Conservation (phyloP, 768 basidiomycete species). For the Lactarius hatsudake region DNA sequence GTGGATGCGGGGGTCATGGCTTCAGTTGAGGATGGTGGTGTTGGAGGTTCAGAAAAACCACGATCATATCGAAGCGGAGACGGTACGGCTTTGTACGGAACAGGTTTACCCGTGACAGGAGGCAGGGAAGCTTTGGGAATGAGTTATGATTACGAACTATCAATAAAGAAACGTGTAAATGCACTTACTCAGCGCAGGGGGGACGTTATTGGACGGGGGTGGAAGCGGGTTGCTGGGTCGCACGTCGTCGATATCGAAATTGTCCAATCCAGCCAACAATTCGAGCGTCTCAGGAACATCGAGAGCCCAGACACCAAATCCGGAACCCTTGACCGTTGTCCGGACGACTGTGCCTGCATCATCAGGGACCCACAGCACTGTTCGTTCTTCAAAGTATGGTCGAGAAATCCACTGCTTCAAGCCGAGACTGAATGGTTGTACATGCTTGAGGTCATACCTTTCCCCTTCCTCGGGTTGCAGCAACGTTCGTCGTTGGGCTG, state of each 20-base stretch:
- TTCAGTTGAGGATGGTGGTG: constrained; percentile 17
- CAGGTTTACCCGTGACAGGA: constrained; percentile 16
- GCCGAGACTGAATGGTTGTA: constrained; percentile 32
- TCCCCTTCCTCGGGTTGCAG: constrained; percentile 33
- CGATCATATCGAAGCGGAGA: constrained; percentile 50
- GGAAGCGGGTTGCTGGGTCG: constrained; percentile 1
- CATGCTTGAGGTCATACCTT: constrained; percentile 33
- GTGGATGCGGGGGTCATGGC: constrained; percentile 9
- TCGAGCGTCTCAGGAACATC: constrained; percentile 26
- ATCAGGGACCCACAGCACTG: constrained; percentile 19
- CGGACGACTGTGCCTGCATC: constrained; percentile 19
- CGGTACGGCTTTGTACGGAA: constrained; percentile 43
- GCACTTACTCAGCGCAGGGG: constrained; percentile 18
- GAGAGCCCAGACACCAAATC: constrained; percentile 28
- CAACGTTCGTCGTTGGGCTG: constrained; percentile 30
- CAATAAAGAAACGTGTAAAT: constrained; percentile 16
- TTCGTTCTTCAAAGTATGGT: constrained; percentile 26
- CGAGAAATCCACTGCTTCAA: constrained; percentile 24
- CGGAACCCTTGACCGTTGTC: constrained; percentile 24
- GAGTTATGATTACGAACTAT: constrained; percentile 30
- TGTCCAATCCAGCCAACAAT: constrained; percentile 16
- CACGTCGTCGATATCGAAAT: constrained; percentile 23
- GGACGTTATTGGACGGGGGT: background rate
- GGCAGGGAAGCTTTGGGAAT: constrained; percentile 25
- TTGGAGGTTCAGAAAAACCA: constrained; percentile 27